These are phyloP conservation scores for Suhomyces kunorum DNA, from an alignment of 1,139 yeast species.

Conservation along the genomic window DNA sequence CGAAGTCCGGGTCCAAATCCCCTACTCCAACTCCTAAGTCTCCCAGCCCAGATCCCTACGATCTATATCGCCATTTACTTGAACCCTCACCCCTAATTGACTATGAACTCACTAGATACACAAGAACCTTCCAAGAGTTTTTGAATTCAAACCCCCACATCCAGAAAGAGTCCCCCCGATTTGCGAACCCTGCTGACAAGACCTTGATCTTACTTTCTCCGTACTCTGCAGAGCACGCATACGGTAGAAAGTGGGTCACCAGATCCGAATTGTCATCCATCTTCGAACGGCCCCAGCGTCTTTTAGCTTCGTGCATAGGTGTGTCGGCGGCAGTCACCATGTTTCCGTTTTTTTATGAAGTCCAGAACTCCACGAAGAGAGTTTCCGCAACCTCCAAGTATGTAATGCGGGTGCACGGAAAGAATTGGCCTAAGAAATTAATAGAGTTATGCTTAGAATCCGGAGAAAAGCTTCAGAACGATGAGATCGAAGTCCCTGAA, in stretches of 20 bases:
- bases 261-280: slow-evolving; percentile 67
- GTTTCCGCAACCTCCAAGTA: slow-evolving; percentile 56
- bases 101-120: slow-evolving; percentile 40
- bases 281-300: slow-evolving; percentile 82
- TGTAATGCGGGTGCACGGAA: slow-evolving; percentile 74
- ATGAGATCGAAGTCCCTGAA: slow-evolving; percentile 72
- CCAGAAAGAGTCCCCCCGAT: slow-evolving; percentile 50
- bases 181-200: slow-evolving; percentile 45
- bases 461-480: slow-evolving; percentile 53
- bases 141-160: slow-evolving; percentile 58
- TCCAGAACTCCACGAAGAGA: slow-evolving; percentile 50
- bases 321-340: slow-evolving; percentile 74
- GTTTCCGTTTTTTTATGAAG: slow-evolving; percentile 61
- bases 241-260: slow-evolving; percentile 76
- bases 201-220: slow-evolving; percentile 61
- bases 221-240: slow-evolving; percentile 64
- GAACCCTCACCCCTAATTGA: slow-evolving; percentile 39
- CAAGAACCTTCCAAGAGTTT: slow-evolving; percentile 47
- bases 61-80: slow-evolving; percentile 9
- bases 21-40: slow-evolving; percentile 7
- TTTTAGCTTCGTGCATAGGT: slow-evolving; percentile 75
- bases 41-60: slow-evolving; percentile 12
- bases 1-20: slow-evolving; percentile 15
- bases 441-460: slow-evolving; percentile 62
- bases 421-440: slow-evolving; percentile 66